A percentile compares a stretch with the other conserved stretches of the same genome.
phyloP scores from a whole-genome alignment of 2,329 filamentous ascomycete species.

The Aspergillus oerlinghausenensis region DNA sequence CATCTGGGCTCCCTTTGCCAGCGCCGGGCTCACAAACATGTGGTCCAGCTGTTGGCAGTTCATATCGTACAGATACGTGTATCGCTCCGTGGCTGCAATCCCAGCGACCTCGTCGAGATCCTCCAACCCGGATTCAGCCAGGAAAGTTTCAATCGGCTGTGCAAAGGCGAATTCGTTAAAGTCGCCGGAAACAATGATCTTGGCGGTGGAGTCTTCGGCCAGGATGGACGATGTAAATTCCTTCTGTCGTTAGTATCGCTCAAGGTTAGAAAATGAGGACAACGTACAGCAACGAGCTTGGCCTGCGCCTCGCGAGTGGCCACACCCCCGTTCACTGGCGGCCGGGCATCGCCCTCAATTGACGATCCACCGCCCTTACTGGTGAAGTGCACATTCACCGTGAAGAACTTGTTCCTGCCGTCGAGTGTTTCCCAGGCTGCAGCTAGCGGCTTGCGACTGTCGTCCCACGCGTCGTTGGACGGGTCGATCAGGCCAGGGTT shows the following conservation, averaged over 20 bases:
- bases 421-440: slow-evolving; percentile 61
- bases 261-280: background rate
- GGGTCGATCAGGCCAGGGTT: slow-evolving; percentile 69
- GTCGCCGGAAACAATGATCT: slow-evolving; percentile 60
- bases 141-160: slow-evolving; percentile 54
- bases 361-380: slow-evolving; percentile 63
- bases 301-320: slow-evolving; percentile 55
- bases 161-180: slow-evolving; percentile 70
- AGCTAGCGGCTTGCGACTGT: slow-evolving; percentile 62
- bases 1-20: slow-evolving; percentile 39
- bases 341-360: slow-evolving; percentile 61
- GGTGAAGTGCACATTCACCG: slow-evolving; percentile 65
- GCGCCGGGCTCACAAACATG: slow-evolving; percentile 58
- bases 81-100: slow-evolving; percentile 55
- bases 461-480: slow-evolving; percentile 53
- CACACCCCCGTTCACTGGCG: slow-evolving; percentile 63
- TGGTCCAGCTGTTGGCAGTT: slow-evolving; percentile 68
- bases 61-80: slow-evolving; percentile 67
- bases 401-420: slow-evolving; percentile 58
- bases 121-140: slow-evolving; percentile 49
- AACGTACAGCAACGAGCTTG: slow-evolving; percentile 52
- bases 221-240: slow-evolving; percentile 58
- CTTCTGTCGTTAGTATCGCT: slow-evolving; percentile 19
- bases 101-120: slow-evolving; percentile 59
- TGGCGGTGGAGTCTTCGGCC: slow-evolving; percentile 50